Base-by-base conservation (phyloP, 345 rosid genomes). In the Eucalyptus grandis region DNA sequence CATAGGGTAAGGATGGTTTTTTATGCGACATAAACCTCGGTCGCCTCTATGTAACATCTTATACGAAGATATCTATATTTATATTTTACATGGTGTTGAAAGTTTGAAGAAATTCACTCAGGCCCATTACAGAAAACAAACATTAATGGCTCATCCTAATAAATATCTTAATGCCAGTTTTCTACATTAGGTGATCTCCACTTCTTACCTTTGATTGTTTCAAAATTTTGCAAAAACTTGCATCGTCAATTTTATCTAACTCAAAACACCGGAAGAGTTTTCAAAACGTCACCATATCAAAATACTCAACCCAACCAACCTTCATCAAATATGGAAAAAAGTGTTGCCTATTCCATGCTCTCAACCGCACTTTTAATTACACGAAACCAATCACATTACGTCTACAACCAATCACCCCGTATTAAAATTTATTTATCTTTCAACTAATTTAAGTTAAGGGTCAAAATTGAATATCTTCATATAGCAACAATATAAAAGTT, bases 171-270 rank as follows among this genome's bases (percentile, higher is more conserved):
- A 65, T 14, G 9, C 37, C 5, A 30, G 5, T 65, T 27, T 30
- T 62, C 34, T 13, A 65, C n/a, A 14, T 30, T 8, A 14, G 3
- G 11, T 14, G 11, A 65, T 10, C 9, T 65, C 19, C 19, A n/a
- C 77, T n/a, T n/a, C 16, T 65, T 14, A 14, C 2, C 37, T 65
- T n/a, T 65, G 77, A 7, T 0, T 0, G 21, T 14, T n/a, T 65
- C 1, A 8, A 65, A 65, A 7, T 65, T 27, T 16, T 14, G 9
- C 5, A 0, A 30, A 30, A 30, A 30, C 6, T n/a, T 10, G 0
- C 11, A 7, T 4, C 1, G 0, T 60, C 31, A 27, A 12, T 60
- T 27, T 60, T 24, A 56, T 56, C 69, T 6, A 27, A n/a, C 0
- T 65, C 1, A 9, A 65, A 65, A 8, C 19, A n/a, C 5, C 1